Evolutionary conservation across 345 rosid species (phyloP).

Genomic region (Corchorus capsularis): DNA sequence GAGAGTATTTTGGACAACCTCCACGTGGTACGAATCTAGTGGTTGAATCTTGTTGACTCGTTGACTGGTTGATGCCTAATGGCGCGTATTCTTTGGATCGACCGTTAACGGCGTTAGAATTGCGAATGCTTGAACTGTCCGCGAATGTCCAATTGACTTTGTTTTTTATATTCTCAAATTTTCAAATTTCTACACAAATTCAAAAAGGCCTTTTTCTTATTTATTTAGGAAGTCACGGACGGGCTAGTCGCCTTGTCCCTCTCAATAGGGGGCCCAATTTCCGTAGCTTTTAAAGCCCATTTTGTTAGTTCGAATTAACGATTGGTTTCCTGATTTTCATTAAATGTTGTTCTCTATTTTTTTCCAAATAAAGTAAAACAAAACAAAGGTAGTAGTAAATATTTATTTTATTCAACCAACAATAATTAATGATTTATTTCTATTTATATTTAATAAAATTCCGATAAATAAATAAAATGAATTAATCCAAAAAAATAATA

Average conservation of each 20-base stretch:
- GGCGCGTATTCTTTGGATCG: neutral
- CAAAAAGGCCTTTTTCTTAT: no score
- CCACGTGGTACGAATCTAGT: constrained; percentile 19
- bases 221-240: neutral
- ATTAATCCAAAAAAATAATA: no score
- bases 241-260: neutral
- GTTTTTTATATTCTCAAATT: no score
- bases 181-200: no score
- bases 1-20: neutral
- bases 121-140: neutral
- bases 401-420: no score
- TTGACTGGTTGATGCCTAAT: neutral
- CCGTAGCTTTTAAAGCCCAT: neutral
- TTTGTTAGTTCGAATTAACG: neutral
- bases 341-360: no score
- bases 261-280: neutral
- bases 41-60: neutral
- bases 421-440: no score
- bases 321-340: no score
- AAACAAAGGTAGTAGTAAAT: no score
- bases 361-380: no score
- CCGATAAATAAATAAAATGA: no score
- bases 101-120: neutral
- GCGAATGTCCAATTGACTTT: neutral
- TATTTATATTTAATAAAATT: no score